Percentiles rank a stretch among this genome's conserved stretches.
phyloP scores from a whole-genome alignment of 2,329 filamentous ascomycete species.

The Apiospora hydei region DNA sequence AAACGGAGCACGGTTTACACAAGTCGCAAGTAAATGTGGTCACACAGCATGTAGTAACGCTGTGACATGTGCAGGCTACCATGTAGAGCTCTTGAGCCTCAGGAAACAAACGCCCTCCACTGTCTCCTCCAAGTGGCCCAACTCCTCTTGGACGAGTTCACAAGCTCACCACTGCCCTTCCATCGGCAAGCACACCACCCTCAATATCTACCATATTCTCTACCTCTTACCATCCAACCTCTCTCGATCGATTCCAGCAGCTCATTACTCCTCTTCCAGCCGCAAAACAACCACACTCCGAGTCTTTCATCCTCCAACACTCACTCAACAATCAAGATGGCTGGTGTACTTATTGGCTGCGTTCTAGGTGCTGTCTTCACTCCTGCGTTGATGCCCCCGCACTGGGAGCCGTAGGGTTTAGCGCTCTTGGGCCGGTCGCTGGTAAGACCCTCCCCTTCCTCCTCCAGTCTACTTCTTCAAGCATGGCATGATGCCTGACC shows the following conservation, averaged over 20 bases:
- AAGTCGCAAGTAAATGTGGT: no score
- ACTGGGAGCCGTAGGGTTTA: slow-evolving; percentile 17
- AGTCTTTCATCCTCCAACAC: background rate
- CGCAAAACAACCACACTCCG: background rate
- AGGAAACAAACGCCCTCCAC: no score
- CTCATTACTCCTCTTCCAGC: no score
- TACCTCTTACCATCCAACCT: no score
- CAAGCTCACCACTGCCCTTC: background rate
- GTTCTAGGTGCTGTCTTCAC: slow-evolving; percentile 27
- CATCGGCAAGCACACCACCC: background rate
- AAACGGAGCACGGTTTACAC: no score
- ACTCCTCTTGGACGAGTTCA: background rate
- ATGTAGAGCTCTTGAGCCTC: no score
- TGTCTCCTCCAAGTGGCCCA: background rate
- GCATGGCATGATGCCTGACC: no score
- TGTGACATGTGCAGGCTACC: no score
- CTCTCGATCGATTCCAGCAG: no score
- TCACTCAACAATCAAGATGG: background rate
- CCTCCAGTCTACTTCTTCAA: no score
- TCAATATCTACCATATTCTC: no score
- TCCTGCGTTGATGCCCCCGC: slow-evolving; percentile 16
- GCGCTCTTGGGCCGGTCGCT: slow-evolving; percentile 15
- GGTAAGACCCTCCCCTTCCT: background rate
- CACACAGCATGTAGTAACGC: no score
- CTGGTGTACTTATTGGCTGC: background rate